Evolutionary conservation across 352 stramenopile genomes (phyloP).

Genomic region (Phytophthora brassicae): DNA sequence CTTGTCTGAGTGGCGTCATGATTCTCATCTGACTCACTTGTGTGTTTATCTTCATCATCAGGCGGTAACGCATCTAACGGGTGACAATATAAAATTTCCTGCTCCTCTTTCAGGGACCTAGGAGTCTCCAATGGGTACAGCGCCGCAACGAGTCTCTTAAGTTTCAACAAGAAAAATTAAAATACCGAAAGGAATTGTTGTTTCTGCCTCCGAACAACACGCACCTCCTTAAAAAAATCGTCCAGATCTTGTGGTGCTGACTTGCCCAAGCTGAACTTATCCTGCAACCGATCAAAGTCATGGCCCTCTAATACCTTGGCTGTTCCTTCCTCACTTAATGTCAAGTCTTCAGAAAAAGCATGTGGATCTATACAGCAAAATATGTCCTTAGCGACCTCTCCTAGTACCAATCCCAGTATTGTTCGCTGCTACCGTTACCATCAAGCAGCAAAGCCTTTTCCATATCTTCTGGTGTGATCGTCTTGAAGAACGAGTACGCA

Average conservation of each 20-base stretch:
- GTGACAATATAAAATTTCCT: not conserved
- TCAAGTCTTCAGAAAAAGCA: conserved; percentile 18
- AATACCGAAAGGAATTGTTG: not conserved
- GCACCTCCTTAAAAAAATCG: conserved; percentile 56
- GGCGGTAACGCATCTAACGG: conserved; percentile 2
- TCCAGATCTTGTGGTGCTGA: conserved; percentile 23
- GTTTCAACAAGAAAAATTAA: too few relatives aligned
- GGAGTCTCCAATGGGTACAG: conserved; percentile 20
- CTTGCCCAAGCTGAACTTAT: conserved; percentile 25
- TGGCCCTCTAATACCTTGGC: conserved; percentile 2
- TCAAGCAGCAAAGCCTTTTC: conserved; percentile 58
- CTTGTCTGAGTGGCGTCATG: conserved; percentile 8
- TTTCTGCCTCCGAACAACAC: not conserved
- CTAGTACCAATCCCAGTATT: not conserved
- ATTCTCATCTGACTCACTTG: conserved; percentile 2
- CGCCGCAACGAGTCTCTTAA: conserved; percentile 43
- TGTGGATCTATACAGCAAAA: conserved; percentile 24
- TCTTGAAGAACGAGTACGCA: conserved; percentile 66
- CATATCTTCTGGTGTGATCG: conserved; percentile 60
- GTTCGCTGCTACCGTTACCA: conserved; percentile 34
- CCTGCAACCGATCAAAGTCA: conserved; percentile 18
- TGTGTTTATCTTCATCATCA: conserved; percentile 26
- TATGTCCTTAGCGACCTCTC: not conserved
- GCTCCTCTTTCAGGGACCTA: conserved; percentile 8
- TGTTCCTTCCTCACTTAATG: conserved; percentile 10